A percentile compares a stretch with the other conserved stretches of the same genome.
These are phyloP conservation scores for Pyracantha coccinea DNA, from an alignment of 331 rosid species.

Conservation along the genomic window DNA sequence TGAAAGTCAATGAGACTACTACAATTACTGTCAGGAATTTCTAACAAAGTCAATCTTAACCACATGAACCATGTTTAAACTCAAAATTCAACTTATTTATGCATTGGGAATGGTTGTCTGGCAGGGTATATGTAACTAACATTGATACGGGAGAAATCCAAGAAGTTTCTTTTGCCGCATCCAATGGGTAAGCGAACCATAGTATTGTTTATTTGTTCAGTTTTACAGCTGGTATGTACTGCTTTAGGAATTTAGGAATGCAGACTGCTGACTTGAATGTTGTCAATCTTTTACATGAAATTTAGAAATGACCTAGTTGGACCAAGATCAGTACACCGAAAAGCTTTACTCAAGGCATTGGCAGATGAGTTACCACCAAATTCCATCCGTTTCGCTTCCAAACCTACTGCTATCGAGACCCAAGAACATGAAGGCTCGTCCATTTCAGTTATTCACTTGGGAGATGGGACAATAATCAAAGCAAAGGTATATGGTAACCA, in stretches of 20 bases:
- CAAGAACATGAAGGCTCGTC: slow-evolving; percentile 13
- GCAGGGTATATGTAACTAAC: not conserved
- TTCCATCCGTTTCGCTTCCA: slow-evolving; percentile 17
- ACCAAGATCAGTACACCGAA: slow-evolving; percentile 10
- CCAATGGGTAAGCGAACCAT: not conserved
- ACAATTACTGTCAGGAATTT: no score
- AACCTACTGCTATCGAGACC: not conserved
- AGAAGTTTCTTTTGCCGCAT: not conserved
- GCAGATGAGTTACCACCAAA: slow-evolving; percentile 14
- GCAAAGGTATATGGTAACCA: slow-evolving; percentile 8
- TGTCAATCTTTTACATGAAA: not conserved
- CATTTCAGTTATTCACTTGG: slow-evolving; percentile 12
- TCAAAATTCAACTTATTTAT: not conserved
- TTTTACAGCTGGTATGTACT: not conserved
- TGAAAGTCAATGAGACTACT: no score
- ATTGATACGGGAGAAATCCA: not conserved
- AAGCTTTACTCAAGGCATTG: slow-evolving; percentile 19
- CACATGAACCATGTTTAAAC: not conserved
- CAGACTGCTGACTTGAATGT: not conserved
- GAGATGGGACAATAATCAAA: slow-evolving; percentile 14
- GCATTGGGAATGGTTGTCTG: not conserved
- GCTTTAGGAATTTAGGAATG: not conserved
- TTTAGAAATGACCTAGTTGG: not conserved
- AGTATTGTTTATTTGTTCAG: not conserved
- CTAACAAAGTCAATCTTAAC: no score